phyloP scores from a whole-genome alignment of 2,329 filamentous ascomycete species.

The Didymella glomerata region DNA sequence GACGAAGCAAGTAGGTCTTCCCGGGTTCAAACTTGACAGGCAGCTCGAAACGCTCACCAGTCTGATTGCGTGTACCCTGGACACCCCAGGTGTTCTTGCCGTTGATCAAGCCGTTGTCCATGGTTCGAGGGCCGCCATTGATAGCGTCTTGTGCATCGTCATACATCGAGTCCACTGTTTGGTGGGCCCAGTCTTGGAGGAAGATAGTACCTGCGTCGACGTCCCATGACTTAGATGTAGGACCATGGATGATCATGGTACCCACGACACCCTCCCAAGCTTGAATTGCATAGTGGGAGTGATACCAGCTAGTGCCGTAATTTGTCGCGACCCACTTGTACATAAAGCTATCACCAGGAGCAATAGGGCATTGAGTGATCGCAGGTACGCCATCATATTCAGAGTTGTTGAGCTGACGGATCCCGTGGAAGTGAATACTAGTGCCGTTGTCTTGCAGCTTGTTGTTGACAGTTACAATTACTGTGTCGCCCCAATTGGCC shows the following conservation, averaged over 20 bases:
- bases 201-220: constrained; percentile 37
- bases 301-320: not conserved
- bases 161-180: constrained; percentile 44
- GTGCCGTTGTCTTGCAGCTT: not conserved
- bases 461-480: not conserved
- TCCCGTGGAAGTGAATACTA: not conserved
- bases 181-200: constrained; percentile 50
- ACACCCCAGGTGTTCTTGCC: not conserved
- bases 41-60: not conserved
- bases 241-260: not conserved
- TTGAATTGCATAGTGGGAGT: not conserved
- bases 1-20: not conserved
- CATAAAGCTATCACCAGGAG: not conserved
- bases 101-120: not conserved
- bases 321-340: not conserved
- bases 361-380: not conserved
- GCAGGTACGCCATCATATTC: not conserved
- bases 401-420: not conserved
- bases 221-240: not conserved
- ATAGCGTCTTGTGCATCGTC: constrained; percentile 32
- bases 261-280: not conserved
- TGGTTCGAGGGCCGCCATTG: not conserved
- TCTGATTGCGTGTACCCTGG: not conserved
- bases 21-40: not conserved
- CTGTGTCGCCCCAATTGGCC: not conserved